Evolutionary conservation across 306 rosid genomes (phyloP), one percentile per base, ranked within the genome.

Genomic region (Sophora flavescens): DNA sequence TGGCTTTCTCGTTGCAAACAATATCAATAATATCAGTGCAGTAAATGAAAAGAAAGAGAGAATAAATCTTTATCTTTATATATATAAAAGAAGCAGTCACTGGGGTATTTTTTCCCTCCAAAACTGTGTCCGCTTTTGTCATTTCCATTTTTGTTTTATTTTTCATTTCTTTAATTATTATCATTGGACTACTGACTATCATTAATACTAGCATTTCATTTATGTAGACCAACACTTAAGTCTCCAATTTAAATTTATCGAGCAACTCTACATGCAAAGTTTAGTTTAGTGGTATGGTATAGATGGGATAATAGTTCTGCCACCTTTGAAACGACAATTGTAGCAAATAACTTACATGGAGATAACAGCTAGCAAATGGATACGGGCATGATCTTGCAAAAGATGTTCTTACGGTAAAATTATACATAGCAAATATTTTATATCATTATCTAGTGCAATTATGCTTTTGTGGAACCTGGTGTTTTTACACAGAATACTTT

Each of bases 311-410:
- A 88, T 86, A 92, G 90, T 79, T 84, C 89, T 60, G 96, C 93
- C 66, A 88, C 97, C 6, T 95, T 95, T 83, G 92, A 92, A 79
- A 82, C 90, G 90, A 80, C 51, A 16, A 82, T 90, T 74, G 85
- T 84, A 35, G 62, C 87, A 22, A 92, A 90, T 81, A 77, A 38
- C 59, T 83, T 95, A 74, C 97, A 83, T 66, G 96, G 98, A 85
- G 98, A 92, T 87, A 85, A 85, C 98, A 95, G 85, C 93, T 95
- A 77, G 90, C 96, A 41, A 95, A 92, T 70, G 98, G 96, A 70
- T 85, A 92, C 75, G 92, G 93, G 65, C 89, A 78, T 64, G 72
- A 79, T 14, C 83, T 47, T 58, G 98, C 96, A 30, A 81, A 79
- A 69, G 84, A 80, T 6, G 85, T 92, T 86, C 90, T 89, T 68